These are phyloP conservation scores for Teratosphaeria nubilosa DNA, from an alignment of 2,329 filamentous ascomycete species.

Conservation along the genomic window DNA sequence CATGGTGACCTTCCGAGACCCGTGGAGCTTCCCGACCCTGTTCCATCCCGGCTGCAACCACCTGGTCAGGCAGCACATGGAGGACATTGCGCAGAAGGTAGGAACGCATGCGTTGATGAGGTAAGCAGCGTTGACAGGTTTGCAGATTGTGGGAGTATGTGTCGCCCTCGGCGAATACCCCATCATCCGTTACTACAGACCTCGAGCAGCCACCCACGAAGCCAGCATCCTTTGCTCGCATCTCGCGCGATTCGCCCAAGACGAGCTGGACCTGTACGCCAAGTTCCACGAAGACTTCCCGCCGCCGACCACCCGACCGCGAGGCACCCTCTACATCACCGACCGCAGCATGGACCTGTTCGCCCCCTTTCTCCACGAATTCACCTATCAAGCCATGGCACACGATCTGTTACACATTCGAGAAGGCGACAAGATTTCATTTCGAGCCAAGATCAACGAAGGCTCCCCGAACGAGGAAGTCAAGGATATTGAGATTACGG, in stretches of 20 bases:
- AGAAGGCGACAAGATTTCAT: slow-evolving; percentile 81
- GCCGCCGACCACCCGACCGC: slow-evolving; percentile 64
- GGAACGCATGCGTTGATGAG: neutral
- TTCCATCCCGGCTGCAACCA: slow-evolving; percentile 86
- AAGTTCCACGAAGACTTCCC: slow-evolving; percentile 79
- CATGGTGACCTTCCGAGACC: slow-evolving; percentile 82
- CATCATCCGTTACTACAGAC: slow-evolving; percentile 81
- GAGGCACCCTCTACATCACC: slow-evolving; percentile 73
- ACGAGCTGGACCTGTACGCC: slow-evolving; percentile 81
- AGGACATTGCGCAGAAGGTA: slow-evolving; percentile 79
- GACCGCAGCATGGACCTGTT: slow-evolving; percentile 89
- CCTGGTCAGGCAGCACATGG: slow-evolving; percentile 73
- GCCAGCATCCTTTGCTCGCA: slow-evolving; percentile 80
- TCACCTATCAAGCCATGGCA: slow-evolving; percentile 97
- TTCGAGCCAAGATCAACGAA: slow-evolving; percentile 69
- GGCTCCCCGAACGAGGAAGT: slow-evolving; percentile 60
- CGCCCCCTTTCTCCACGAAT: slow-evolving; percentile 84
- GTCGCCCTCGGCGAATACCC: slow-evolving; percentile 91
- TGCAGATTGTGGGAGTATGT: slow-evolving; percentile 68
- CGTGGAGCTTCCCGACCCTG: slow-evolving; percentile 87
- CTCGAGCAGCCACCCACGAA: slow-evolving; percentile 66
- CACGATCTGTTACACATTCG: slow-evolving; percentile 83
- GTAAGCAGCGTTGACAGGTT: slow-evolving; percentile 25
- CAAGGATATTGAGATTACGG: slow-evolving; percentile 83
- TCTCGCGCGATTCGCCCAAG: slow-evolving; percentile 81